Evolutionary conservation across 768 basidiomycete species (phyloP).

Genomic region (Phanerochaete carnosa): DNA sequence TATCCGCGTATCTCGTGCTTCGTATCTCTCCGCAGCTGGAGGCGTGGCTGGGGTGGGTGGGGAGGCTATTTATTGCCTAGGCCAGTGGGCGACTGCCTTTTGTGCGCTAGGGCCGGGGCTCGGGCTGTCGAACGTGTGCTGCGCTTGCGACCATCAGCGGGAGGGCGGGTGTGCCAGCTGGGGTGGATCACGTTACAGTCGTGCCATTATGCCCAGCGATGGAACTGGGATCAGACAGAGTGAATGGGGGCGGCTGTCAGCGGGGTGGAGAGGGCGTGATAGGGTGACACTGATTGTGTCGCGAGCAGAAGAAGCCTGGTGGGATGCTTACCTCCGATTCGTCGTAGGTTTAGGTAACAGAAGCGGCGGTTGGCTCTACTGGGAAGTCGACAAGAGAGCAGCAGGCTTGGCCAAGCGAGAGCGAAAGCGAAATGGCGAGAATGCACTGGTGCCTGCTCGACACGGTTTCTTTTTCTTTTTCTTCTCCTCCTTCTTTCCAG

Average conservation of each 20-base stretch:
- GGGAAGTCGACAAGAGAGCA: neutral
- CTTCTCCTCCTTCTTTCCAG: neutral
- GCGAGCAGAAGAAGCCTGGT: neutral
- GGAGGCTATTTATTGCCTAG: too few species aligned
- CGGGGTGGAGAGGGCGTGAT: neutral
- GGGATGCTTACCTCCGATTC: constrained; percentile 7
- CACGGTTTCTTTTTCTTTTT: neutral
- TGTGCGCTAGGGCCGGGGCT: neutral
- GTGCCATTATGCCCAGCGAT: neutral
- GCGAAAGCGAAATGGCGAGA: too few species aligned
- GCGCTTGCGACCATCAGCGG: constrained; percentile 7
- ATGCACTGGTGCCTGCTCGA: too few species aligned
- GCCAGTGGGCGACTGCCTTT: neutral
- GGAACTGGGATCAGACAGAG: constrained; percentile 4
- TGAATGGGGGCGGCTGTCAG: constrained; percentile 3
- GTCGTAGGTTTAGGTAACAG: constrained; percentile 12
- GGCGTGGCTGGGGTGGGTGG: neutral
- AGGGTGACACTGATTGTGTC: constrained; percentile 6
- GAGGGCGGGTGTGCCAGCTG: neutral
- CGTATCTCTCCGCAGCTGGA: neutral
- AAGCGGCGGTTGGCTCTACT: neutral
- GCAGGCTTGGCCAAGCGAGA: neutral
- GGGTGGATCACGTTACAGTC: neutral
- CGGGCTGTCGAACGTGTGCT: neutral
- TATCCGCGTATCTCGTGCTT: neutral